Evolutionary conservation across 2,329 filamentous ascomycete genomes (phyloP), one percentile per base, ranked within the genome.

Genomic region (Ceratocystis colombiana): DNA sequence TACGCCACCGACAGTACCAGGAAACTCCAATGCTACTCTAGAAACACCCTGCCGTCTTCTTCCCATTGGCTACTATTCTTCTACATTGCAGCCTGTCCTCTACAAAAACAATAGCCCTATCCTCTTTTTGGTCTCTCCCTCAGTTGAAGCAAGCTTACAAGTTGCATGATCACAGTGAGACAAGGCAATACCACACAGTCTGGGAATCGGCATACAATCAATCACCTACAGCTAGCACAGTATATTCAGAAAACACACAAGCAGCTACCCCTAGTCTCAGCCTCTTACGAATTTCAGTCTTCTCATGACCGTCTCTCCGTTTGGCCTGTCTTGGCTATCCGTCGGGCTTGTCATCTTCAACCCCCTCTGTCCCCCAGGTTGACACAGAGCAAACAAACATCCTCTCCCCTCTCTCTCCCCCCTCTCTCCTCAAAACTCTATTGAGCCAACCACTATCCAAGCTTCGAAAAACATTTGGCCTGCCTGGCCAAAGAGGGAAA

Each of bases 131-230:
- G 8, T 10, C 33, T 10, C 33, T 37, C 33, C 33, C 33, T 37
- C 33, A 37, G 33, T 37, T 37, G 33, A 37, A 10, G 8, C 33
- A 37, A 10, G 33, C 33, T 37, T 37, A 37, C 33, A 37, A 37
- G 8, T 10, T 57, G 25, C 50, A 30, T 57, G 50, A 28, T 22
- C 50, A 57, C 22, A 57, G 50, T 57, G 50, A 57, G 50, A 57
- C 50, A 57, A 5, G 50, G 22, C 12, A 8, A 28, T 57, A 2
- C 33, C 33, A 37, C 33, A 37, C 33, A 10, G 33, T 37, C 20
- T 57, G 22, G 20, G 17, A 5, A 15, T 28, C 7, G 12, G 22
- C 20, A 25, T 28, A 30, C 50, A 57, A 28, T 28, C 20, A 57
- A 50, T 22, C 3, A n/a, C 20, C 46, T 10, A 50, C 46, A 50